Conservation (phyloP, 2,329 filamentous ascomycete genomes). For the Fusarium sp. region DNA sequence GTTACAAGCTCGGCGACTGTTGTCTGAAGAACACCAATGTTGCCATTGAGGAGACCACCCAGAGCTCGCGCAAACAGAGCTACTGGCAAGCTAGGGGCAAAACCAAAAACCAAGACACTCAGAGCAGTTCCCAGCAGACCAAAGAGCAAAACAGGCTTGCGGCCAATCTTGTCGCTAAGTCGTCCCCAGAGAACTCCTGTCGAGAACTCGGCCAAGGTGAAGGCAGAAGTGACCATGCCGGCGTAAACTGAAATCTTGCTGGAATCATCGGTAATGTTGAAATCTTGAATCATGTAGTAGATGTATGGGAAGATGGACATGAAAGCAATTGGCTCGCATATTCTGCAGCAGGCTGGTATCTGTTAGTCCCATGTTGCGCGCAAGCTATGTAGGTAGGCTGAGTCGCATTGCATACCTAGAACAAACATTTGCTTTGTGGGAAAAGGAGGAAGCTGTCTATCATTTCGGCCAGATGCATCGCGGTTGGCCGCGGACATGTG, state of each 20-base stretch:
- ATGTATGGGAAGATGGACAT: slow-evolving; percentile 99
- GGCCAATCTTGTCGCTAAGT: slow-evolving; percentile 89
- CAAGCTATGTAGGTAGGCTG: neutral
- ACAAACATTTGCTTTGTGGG: slow-evolving; percentile 63
- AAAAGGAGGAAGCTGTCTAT: slow-evolving; percentile 49
- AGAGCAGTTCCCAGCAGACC: slow-evolving; percentile 91
- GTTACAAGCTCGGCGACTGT: slow-evolving; percentile 95
- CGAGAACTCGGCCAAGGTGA: slow-evolving; percentile 94
- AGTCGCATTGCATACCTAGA: slow-evolving; percentile 55
- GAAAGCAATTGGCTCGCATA: slow-evolving; percentile 98
- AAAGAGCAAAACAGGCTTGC: slow-evolving; percentile 90
- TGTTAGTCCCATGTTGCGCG: slow-evolving; percentile 23
- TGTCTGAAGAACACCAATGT: slow-evolving; percentile 94
- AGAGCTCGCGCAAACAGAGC: slow-evolving; percentile 89
- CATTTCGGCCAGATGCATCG: slow-evolving; percentile 37
- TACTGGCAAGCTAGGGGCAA: slow-evolving; percentile 82
- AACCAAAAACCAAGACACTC: slow-evolving; percentile 93
- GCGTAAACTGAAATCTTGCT: slow-evolving; percentile 90
- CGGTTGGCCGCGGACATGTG: slow-evolving; percentile 40
- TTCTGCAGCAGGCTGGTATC: slow-evolving; percentile 81
- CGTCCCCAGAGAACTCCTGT: slow-evolving; percentile 94
- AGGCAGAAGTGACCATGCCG: slow-evolving; percentile 95
- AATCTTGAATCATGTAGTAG: slow-evolving; percentile 96
- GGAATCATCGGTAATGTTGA: slow-evolving; percentile 82
- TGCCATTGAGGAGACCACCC: slow-evolving; percentile 92